Evolutionary conservation across 306 rosid genomes (phyloP).

Genomic region (cucumber (Cucumis sativus)): DNA sequence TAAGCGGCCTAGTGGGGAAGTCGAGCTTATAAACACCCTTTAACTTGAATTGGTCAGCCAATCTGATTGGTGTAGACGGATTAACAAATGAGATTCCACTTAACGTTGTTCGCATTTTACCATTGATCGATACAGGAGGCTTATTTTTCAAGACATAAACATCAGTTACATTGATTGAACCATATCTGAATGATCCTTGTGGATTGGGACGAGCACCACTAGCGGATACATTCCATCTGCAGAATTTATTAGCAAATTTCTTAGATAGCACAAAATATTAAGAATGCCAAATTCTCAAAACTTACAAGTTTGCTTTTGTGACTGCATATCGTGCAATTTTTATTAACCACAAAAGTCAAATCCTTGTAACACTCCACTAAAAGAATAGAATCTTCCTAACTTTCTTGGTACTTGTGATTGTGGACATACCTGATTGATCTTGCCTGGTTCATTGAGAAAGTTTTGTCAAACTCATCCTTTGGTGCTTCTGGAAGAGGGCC

Average conservation of each 20-base stretch:
- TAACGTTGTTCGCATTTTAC: constrained; percentile 57
- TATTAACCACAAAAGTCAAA: background rate
- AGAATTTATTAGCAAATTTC: constrained; percentile 13
- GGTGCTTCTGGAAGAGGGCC: constrained; percentile 81
- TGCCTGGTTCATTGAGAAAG: constrained; percentile 99
- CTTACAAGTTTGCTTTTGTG: background rate
- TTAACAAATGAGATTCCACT: constrained; percentile 66
- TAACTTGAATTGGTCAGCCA: constrained; percentile 63
- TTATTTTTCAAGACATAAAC: constrained; percentile 63
- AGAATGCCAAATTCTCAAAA: background rate
- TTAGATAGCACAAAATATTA: constrained; percentile 6
- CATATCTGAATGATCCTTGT: constrained; percentile 91
- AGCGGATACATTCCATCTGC: constrained; percentile 96
- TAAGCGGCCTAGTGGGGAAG: constrained; percentile 64
- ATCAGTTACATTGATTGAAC: constrained; percentile 89
- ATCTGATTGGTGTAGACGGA: constrained; percentile 82
- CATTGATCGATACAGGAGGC: constrained; percentile 47
- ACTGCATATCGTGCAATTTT: background rate
- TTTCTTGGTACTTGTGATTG: background rate
- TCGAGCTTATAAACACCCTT: constrained; percentile 80
- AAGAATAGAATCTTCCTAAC: background rate
- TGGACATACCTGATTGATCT: constrained; percentile 77
- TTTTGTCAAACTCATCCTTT: constrained; percentile 73
- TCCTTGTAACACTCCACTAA: background rate
- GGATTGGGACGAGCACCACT: constrained; percentile 99